These are phyloP conservation scores for Agaricus sinodeliciosus DNA, from an alignment of 768 basidiomycete species.

Conservation along the genomic window DNA sequence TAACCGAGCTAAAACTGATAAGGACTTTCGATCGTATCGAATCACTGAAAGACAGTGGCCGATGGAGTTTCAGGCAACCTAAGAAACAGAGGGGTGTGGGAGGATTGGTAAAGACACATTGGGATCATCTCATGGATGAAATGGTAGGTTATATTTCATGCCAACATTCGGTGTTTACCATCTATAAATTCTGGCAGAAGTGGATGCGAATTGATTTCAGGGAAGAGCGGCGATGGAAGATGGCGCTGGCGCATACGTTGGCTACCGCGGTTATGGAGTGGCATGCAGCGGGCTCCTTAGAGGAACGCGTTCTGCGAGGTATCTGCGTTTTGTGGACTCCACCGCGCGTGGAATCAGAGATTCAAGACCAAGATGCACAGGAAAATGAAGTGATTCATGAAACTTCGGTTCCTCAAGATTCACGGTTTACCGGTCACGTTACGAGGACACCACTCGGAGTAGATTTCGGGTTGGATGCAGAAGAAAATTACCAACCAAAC, in stretches of 20 bases:
- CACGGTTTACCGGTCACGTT: conserved; percentile 12
- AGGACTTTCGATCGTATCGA: conserved; percentile 85
- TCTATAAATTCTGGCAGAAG: conserved; percentile 44
- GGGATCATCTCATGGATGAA: conserved; percentile 95
- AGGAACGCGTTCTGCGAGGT: conserved; percentile 58
- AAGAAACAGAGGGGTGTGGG: conserved; percentile 86
- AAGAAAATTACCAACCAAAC: conserved; percentile 49
- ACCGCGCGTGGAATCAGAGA: conserved; percentile 31
- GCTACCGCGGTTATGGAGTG: conserved; percentile 82
- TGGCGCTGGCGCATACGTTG: conserved; percentile 75
- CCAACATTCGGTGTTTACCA: conserved; percentile 2
- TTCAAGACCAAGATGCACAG: conserved; percentile 26
- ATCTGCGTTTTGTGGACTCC: conserved; percentile 64
- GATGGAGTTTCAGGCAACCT: conserved; percentile 93
- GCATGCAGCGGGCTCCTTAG: conserved; percentile 65
- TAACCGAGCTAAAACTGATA: conserved; percentile 69
- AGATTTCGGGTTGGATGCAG: conserved; percentile 62
- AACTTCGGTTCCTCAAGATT: conserved; percentile 11
- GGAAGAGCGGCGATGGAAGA: conserved; percentile 92
- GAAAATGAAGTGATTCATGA: conserved; percentile 22
- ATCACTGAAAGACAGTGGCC: conserved; percentile 64
- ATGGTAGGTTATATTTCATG: conserved; percentile 53
- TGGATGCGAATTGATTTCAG: conserved; percentile 97
- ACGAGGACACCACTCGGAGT: conserved; percentile 31
- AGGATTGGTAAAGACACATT: conserved; percentile 74